A percentile compares a stretch with the other conserved stretches of the same genome.
These are phyloP conservation scores for Diddensiella santjacobensis DNA, from an alignment of 805 yeast species.

Conservation along the genomic window DNA sequence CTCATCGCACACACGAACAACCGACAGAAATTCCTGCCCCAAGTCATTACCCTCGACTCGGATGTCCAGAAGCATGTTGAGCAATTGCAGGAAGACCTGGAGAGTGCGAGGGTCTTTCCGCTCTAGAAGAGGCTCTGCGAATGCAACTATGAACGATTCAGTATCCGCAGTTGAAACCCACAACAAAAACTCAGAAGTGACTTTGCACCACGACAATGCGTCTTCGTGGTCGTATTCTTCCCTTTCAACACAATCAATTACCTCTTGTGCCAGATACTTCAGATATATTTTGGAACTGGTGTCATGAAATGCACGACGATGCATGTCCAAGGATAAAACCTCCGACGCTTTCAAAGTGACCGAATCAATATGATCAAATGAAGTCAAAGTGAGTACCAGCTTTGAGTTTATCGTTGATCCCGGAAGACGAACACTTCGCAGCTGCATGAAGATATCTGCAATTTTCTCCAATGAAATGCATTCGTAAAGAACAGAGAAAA, in stretches of 20 bases:
- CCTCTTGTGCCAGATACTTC: slow-evolving; percentile 15
- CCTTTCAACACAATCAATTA: slow-evolving; percentile 5
- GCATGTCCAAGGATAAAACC: slow-evolving; percentile 21
- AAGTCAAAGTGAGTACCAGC: slow-evolving; percentile 21
- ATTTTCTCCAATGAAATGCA: slow-evolving; percentile 36
- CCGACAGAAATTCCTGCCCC: background rate
- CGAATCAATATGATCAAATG: slow-evolving; percentile 14
- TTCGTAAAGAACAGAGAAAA: slow-evolving; percentile 38
- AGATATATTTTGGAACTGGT: slow-evolving; percentile 14
- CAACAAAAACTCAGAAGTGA: slow-evolving; percentile 11
- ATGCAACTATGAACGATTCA: slow-evolving; percentile 6
- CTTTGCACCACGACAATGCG: slow-evolving; percentile 9
- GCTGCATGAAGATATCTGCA: slow-evolving; percentile 32
- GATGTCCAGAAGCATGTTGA: slow-evolving; percentile 6
- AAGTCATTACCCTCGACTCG: background rate
- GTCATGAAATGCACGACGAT: slow-evolving; percentile 20
- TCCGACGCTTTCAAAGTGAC: slow-evolving; percentile 19
- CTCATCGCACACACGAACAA: slow-evolving; percentile 10
- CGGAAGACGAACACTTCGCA: slow-evolving; percentile 26
- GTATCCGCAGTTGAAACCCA: slow-evolving; percentile 9
- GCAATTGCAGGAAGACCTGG: slow-evolving; percentile 1
- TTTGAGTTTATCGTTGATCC: slow-evolving; percentile 23
- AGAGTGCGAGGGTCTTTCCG: slow-evolving; percentile 2
- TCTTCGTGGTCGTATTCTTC: background rate
- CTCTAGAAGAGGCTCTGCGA: slow-evolving; percentile 19